phyloP scores from a whole-genome alignment of 208 protist species.

The Leishmania tarentolae region DNA sequence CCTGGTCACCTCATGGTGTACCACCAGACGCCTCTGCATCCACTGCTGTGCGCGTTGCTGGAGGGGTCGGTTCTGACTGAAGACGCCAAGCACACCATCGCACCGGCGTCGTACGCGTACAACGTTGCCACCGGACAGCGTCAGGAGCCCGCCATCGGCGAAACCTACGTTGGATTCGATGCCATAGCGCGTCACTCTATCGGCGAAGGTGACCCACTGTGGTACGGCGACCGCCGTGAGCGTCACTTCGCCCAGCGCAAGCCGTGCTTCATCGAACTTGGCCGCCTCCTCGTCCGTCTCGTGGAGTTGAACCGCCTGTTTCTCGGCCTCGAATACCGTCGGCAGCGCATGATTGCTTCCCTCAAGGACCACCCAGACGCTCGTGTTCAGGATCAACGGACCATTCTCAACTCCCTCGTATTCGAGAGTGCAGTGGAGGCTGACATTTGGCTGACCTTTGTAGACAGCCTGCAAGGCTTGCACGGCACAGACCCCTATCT shows the following conservation, averaged over 20 bases:
- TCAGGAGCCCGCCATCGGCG: constrained; percentile 56
- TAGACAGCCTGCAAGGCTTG: constrained; percentile 39
- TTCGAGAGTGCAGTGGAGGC: constrained; percentile 78
- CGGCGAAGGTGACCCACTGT: constrained; percentile 63
- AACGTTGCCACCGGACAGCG: constrained; percentile 64
- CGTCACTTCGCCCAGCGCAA: constrained; percentile 62
- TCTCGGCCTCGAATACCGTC: constrained; percentile 66
- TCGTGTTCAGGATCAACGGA: constrained; percentile 64
- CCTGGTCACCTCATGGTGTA: constrained; percentile 85
- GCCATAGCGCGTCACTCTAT: constrained; percentile 44
- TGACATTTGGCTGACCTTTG: constrained; percentile 80
- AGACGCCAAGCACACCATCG: constrained; percentile 55
- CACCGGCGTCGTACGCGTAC: constrained; percentile 75
- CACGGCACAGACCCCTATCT: constrained; percentile 39
- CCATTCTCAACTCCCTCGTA: constrained; percentile 52
- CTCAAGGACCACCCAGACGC: constrained; percentile 64
- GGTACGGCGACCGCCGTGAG: constrained; percentile 35
- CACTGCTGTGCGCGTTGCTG: constrained; percentile 67
- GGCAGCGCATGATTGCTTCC: constrained; percentile 63
- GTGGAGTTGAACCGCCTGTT: constrained; percentile 82
- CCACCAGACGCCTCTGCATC: constrained; percentile 75
- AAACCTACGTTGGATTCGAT: constrained; percentile 73
- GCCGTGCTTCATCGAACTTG: constrained; percentile 85
- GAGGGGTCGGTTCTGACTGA: constrained; percentile 60
- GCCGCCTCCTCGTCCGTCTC: constrained; percentile 74